phyloP scores from a whole-genome alignment of 805 yeast species.

The Torulaspora delbrueckii region DNA sequence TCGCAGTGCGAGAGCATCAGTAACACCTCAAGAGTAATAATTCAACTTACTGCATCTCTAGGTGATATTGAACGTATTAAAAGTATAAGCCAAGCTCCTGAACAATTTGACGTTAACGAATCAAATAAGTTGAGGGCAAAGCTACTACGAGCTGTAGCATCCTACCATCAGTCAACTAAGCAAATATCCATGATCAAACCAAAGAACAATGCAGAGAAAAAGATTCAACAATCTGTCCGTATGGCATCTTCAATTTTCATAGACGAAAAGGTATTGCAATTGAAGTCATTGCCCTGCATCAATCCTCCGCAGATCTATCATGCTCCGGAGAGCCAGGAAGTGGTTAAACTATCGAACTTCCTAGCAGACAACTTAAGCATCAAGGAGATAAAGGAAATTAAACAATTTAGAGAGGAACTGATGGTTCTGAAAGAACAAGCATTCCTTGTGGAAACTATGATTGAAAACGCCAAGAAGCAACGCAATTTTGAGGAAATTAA shows the following conservation, averaged over 20 bases:
- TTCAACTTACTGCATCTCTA: slow-evolving; percentile 41
- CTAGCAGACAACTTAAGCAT: slow-evolving; percentile 38
- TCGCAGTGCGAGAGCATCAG: slow-evolving; percentile 40
- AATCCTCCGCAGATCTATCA: slow-evolving; percentile 35
- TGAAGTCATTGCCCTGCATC: slow-evolving; percentile 43
- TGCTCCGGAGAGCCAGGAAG: slow-evolving; percentile 4
- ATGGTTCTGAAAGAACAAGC: slow-evolving; percentile 86
- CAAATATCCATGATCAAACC: slow-evolving; percentile 37
- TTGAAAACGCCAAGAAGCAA: slow-evolving; percentile 54
- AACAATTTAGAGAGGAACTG: slow-evolving; percentile 62
- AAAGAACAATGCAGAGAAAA: slow-evolving; percentile 41
- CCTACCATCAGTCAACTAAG: slow-evolving; percentile 48
- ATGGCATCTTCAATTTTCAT: slow-evolving; percentile 54
- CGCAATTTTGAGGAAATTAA: slow-evolving; percentile 74
- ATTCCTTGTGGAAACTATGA: slow-evolving; percentile 62
- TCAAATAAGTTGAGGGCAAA: slow-evolving; percentile 42
- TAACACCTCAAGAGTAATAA: slow-evolving; percentile 40
- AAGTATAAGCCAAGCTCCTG: slow-evolving; percentile 16
- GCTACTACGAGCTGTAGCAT: slow-evolving; percentile 46
- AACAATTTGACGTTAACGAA: slow-evolving; percentile 31
- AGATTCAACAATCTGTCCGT: slow-evolving; percentile 51
- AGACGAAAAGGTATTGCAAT: slow-evolving; percentile 59
- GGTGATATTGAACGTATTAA: slow-evolving; percentile 34
- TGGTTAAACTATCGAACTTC: slow-evolving; percentile 17
- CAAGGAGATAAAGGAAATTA: slow-evolving; percentile 53